phyloP scores from a whole-genome alignment of 225 moss, liverwort and hornwort species.

The Marchantia polymorpha region DNA sequence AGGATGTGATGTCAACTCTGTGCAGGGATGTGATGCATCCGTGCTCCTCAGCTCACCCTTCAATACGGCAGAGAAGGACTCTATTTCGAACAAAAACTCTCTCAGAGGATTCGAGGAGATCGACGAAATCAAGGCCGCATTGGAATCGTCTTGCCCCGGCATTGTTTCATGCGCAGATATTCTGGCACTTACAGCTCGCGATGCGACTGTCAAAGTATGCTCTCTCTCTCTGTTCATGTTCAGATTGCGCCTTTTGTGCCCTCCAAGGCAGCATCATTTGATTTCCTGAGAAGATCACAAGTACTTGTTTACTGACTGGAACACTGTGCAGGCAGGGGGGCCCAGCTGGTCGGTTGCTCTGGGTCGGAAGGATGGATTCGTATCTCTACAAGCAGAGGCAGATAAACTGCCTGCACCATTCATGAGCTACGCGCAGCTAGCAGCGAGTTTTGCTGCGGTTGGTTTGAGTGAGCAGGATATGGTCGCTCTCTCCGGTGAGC shows the following conservation, averaged over 20 bases:
- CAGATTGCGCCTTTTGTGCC: neutral
- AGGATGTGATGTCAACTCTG: neutral
- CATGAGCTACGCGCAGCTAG: constrained; percentile 24
- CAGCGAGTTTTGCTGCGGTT: constrained; percentile 33
- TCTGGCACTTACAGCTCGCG: constrained; percentile 6
- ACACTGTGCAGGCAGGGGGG: neutral
- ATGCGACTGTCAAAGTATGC: constrained; percentile 13
- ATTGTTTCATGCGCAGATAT: constrained; percentile 18
- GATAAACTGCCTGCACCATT: constrained; percentile 34
- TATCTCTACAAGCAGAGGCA: constrained; percentile 31
- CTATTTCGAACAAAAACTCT: neutral
- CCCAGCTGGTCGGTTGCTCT: constrained; percentile 25
- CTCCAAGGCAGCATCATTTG: neutral
- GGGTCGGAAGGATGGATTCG: constrained; percentile 38
- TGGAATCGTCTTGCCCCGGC: constrained; percentile 6
- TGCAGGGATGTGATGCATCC: constrained; percentile 23
- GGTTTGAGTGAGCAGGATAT: constrained; percentile 32
- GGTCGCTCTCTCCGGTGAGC: constrained; percentile 34
- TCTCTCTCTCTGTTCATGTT: neutral
- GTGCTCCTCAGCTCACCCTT: neutral
- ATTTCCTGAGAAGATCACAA: too few species aligned
- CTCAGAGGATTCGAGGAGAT: constrained; percentile 17
- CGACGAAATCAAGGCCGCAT: constrained; percentile 8
- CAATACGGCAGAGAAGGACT: neutral
- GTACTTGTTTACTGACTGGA: too few species aligned